phyloP scores from a whole-genome alignment of 768 basidiomycete species.

The Boletus insuetus region DNA sequence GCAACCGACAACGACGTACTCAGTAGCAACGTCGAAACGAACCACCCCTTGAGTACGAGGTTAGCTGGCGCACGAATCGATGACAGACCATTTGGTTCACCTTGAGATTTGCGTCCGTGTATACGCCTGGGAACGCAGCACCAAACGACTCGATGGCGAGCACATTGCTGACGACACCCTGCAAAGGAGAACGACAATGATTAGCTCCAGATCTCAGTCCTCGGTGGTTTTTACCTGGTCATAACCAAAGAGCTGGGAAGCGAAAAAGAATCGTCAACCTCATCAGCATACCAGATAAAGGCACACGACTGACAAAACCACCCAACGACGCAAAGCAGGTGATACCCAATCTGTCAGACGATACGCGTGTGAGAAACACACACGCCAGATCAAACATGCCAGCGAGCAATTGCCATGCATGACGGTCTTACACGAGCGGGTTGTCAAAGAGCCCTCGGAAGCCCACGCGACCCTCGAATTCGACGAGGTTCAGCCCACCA shows the following conservation, averaged over 20 bases:
- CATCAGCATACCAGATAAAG: background rate
- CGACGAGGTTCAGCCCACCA: conserved; percentile 8
- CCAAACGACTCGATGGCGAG: conserved; percentile 34
- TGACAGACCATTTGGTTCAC: conserved; percentile 1
- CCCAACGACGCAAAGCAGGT: conserved; percentile 32
- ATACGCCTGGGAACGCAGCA: conserved; percentile 32
- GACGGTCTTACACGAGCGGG: conserved; percentile 22
- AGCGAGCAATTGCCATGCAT: background rate
- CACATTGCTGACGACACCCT: conserved; percentile 34
- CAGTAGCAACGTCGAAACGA: conserved; percentile 28
- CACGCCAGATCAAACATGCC: background rate
- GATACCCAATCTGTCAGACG: conserved; percentile 25
- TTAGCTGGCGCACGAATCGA: conserved; percentile 1
- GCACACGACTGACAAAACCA: conserved; percentile 27
- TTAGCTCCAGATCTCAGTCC: background rate
- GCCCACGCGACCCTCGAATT: conserved; percentile 22
- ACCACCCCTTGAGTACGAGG: conserved; percentile 25
- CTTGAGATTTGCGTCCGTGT: conserved; percentile 27
- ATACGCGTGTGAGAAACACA: background rate
- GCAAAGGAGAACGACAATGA: background rate
- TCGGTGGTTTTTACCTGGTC: conserved; percentile 20
- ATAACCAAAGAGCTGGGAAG: conserved; percentile 30
- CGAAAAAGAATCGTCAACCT: background rate
- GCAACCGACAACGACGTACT: conserved; percentile 13
- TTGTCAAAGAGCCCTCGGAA: conserved; percentile 30